phyloP scores from a whole-genome alignment of 805 yeast species.

The Saccharomyces cerevisiae region DNA sequence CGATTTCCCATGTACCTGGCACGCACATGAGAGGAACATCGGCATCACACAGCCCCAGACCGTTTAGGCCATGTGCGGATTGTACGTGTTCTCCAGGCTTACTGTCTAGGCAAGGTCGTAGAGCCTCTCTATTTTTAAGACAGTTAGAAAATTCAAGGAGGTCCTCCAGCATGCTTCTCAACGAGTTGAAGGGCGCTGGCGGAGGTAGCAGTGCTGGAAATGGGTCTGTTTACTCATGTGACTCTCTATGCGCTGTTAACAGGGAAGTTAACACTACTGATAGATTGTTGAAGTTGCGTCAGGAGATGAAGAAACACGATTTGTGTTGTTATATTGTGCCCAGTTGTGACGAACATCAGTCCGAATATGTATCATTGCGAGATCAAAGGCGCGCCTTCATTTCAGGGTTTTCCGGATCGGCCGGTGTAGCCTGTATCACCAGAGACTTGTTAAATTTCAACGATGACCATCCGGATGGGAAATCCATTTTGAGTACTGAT shows the following conservation, averaged over 20 bases:
- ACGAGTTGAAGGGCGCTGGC: slow-evolving; percentile 5
- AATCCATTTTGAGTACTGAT: slow-evolving; percentile 82
- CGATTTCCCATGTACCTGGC: neutral
- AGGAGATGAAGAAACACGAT: slow-evolving; percentile 51
- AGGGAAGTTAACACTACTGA: slow-evolving; percentile 47
- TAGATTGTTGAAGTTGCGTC: slow-evolving; percentile 54
- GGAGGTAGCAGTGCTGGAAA: slow-evolving; percentile 13
- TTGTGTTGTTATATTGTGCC: slow-evolving; percentile 72
- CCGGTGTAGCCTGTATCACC: slow-evolving; percentile 86
- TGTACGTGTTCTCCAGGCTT: slow-evolving; percentile 84
- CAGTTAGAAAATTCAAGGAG: slow-evolving; percentile 28
- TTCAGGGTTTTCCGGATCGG: slow-evolving; percentile 86
- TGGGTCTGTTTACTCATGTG: slow-evolving; percentile 34
- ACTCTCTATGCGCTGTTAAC: slow-evolving; percentile 30
- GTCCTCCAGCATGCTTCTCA: slow-evolving; percentile 10
- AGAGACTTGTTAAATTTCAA: slow-evolving; percentile 35
- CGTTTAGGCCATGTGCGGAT: slow-evolving; percentile 52
- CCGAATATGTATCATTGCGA: slow-evolving; percentile 75
- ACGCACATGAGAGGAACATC: neutral
- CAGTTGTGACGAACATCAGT: slow-evolving; percentile 88
- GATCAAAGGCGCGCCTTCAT: slow-evolving; percentile 81
- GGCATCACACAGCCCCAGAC: slow-evolving; percentile 11
- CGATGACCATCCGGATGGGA: slow-evolving; percentile 40
- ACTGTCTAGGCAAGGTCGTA: slow-evolving; percentile 57
- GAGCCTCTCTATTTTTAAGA: slow-evolving; percentile 40